These are phyloP conservation scores for Penicillium desertorum DNA, from an alignment of 495 filamentous ascomycete genomes.

Conservation along the genomic window DNA sequence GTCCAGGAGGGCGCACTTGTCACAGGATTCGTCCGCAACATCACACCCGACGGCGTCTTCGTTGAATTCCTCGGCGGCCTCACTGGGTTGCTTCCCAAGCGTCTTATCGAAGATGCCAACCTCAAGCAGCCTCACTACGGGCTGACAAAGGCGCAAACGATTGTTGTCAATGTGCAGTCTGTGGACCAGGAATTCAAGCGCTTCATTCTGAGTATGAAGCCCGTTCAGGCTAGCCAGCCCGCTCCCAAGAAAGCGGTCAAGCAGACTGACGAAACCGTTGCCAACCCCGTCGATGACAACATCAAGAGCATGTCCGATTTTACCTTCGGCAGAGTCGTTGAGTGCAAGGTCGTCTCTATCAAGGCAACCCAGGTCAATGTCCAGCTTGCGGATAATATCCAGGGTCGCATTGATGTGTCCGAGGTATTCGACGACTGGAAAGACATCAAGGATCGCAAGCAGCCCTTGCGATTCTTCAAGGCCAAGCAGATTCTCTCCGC, in stretches of 20 bases:
- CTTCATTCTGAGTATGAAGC: slow-evolving; percentile 64
- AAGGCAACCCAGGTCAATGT: slow-evolving; percentile 93
- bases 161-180: slow-evolving; percentile 66
- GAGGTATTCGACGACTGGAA: slow-evolving; percentile 87
- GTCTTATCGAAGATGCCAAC: slow-evolving; percentile 66
- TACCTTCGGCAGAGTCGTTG: slow-evolving; percentile 69
- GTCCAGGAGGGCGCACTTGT: slow-evolving; percentile 65
- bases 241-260: slow-evolving; percentile 33
- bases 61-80: slow-evolving; percentile 78
- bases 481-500: slow-evolving; percentile 68
- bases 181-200: slow-evolving; percentile 58
- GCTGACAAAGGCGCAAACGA: slow-evolving; percentile 65
- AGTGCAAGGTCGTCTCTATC: slow-evolving; percentile 73
- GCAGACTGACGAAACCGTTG: slow-evolving; percentile 42
- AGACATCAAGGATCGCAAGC: slow-evolving; percentile 76
- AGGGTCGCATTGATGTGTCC: slow-evolving; percentile 87
- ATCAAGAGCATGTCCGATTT: slow-evolving; percentile 68
- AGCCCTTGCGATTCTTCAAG: slow-evolving; percentile 70
- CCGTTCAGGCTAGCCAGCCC: slow-evolving; percentile 35
- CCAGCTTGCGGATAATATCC: slow-evolving; percentile 81
- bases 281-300: slow-evolving; percentile 68
- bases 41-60: slow-evolving; percentile 74
- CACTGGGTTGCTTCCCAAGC: slow-evolving; percentile 74
- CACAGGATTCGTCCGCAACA: slow-evolving; percentile 81
- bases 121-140: slow-evolving; percentile 71